These are phyloP conservation scores for Tetraselmis striata DNA, from an alignment of 139 green algal species.

Conservation along the genomic window DNA sequence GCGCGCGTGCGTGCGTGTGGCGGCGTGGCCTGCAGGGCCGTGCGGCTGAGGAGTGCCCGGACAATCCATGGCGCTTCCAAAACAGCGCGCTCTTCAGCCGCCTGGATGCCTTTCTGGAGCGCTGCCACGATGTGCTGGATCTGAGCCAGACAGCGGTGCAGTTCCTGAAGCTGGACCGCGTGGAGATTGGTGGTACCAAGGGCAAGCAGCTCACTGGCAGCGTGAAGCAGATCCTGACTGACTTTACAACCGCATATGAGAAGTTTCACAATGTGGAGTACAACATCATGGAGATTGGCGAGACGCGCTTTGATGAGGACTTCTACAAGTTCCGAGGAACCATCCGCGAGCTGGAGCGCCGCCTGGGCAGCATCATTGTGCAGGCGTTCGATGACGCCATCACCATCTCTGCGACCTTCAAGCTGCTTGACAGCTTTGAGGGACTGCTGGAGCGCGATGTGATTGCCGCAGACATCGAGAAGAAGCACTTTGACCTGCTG, in stretches of 20 bases:
- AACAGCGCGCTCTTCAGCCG: constrained; percentile 66
- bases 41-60: constrained; percentile 31
- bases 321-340: constrained; percentile 56
- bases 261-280: constrained; percentile 72
- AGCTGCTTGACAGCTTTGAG: constrained; percentile 86
- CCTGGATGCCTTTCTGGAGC: constrained; percentile 76
- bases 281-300: constrained; percentile 73
- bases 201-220: constrained; percentile 65
- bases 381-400: constrained; percentile 79
- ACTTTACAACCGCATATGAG: constrained; percentile 62
- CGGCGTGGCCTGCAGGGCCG: no score
- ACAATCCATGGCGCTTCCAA: constrained; percentile 81
- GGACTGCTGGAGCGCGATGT: constrained; percentile 76
- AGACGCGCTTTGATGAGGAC: constrained; percentile 63
- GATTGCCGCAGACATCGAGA: constrained; percentile 65
- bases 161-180: constrained; percentile 78
- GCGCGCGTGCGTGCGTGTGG: no score
- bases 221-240: constrained; percentile 64
- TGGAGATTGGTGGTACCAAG: constrained; percentile 83
- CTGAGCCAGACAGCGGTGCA: constrained; percentile 67
- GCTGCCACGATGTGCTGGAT: constrained; percentile 79
- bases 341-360: constrained; percentile 76
- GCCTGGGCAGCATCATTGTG: constrained; percentile 72
- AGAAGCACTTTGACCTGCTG: constrained; percentile 63
- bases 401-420: constrained; percentile 76